Evolutionary conservation across 345 rosid species (phyloP).

Genomic region (Fremontodendron californicum): DNA sequence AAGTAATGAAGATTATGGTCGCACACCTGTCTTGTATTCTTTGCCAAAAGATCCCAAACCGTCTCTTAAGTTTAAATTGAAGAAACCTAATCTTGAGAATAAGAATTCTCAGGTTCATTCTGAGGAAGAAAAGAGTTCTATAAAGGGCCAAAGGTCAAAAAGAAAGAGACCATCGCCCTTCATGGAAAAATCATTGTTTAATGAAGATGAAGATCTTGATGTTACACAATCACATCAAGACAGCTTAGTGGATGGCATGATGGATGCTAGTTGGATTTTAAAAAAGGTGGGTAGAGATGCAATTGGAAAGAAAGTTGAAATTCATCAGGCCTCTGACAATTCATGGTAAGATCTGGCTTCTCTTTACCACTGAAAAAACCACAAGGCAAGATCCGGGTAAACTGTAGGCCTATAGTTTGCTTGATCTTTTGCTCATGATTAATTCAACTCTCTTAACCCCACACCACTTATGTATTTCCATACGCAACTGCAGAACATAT

Average conservation of each 20-base stretch:
- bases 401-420: neutral
- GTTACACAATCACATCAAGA: slow-evolving; percentile 49
- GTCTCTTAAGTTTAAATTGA: slow-evolving; percentile 77
- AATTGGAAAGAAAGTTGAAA: slow-evolving; percentile 84
- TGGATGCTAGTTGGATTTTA: slow-evolving; percentile 97
- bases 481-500: too few species aligned
- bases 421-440: neutral
- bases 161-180: slow-evolving; percentile 75
- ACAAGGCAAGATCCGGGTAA: neutral
- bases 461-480: too few species aligned
- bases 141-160: slow-evolving; percentile 95
- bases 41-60: slow-evolving; percentile 68
- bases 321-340: slow-evolving; percentile 79
- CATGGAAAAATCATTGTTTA: slow-evolving; percentile 45
- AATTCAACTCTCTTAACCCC: too few species aligned
- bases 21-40: slow-evolving; percentile 39
- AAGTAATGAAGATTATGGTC: slow-evolving; percentile 51
- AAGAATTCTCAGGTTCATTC: slow-evolving; percentile 44
- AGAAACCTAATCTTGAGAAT: slow-evolving; percentile 61
- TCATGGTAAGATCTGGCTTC: slow-evolving; percentile 57
- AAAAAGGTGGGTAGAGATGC: slow-evolving; percentile 92
- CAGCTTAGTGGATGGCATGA: slow-evolving; percentile 66
- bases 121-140: slow-evolving; percentile 63
- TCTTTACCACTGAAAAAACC: neutral
- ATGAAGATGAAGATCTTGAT: slow-evolving; percentile 59